Base-by-base conservation (phyloP, 2,329 filamentous ascomycete species). In the Pestalotiopsis sp. region DNA sequence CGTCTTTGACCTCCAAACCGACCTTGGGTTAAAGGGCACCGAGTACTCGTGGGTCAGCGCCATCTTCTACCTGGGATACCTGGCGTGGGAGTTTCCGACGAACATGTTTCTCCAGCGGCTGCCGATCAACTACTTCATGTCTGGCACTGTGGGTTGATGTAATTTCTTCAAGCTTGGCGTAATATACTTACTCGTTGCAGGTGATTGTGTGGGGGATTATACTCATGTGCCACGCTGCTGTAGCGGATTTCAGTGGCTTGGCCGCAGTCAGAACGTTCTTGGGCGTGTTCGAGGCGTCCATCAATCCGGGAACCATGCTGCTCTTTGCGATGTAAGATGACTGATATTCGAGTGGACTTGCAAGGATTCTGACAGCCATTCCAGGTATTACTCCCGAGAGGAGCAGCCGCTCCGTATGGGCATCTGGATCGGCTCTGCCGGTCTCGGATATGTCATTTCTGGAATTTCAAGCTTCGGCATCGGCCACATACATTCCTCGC, bases 1-100 rank as follows among this genome's bases (percentile, higher is more conserved):
- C 23, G 88, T 92, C 64, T 91, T 91, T 68, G 89, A 89, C 1
- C 87, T 92, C 69, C 82, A 83, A 25, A 83, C 89, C 2, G 89
- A 90, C 70, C 81, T 91, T 9, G 72, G 84, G 14, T 81, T 91
- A 1, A 80, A 83, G n/a, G 87, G 87, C 1, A 83, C 84, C 0
- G 80, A 90, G 70, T 91, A 91, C 73, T 87, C 81, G 69, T 89
- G 86, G 83, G 79, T 88, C 0, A 83, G 80, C 23, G 83, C 80
- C 72, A 81, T 87, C 25, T 89, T 88, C 75, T 87, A 87, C 70
- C 84, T 87, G 72, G 86, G 84, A 1, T 88, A 70, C 63, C 68
- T 77, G 4, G 66, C 67, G 7, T 76, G 73, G 72, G 71, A 71
- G 4, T 73, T 76, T 17, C 78, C 78, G 1, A 73, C 75, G 31